Percentiles rank a stretch among this genome's conserved stretches.
These are phyloP conservation scores for Grigorovia transvaalensis DNA, from an alignment of 805 yeast species.

Conservation along the genomic window DNA sequence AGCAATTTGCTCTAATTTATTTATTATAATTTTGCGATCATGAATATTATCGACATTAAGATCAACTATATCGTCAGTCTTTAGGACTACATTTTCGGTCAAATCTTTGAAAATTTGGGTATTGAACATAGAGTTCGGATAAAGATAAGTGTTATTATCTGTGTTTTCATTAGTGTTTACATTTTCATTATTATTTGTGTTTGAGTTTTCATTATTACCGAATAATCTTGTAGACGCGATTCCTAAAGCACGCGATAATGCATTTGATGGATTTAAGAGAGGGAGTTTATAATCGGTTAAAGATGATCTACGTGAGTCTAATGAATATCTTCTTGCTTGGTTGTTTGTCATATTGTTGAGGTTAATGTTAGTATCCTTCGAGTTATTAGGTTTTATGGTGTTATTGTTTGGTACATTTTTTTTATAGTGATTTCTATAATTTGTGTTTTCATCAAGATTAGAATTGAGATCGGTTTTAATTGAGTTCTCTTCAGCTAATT, in stretches of 20 bases:
- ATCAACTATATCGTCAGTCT: slow-evolving; percentile 19
- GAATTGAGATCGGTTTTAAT: background rate
- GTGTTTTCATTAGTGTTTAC: slow-evolving; percentile 14
- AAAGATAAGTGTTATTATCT: slow-evolving; percentile 12
- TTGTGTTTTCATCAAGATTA: background rate
- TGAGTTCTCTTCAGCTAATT: background rate
- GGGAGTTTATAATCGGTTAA: slow-evolving; percentile 34
- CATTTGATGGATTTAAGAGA: slow-evolving; percentile 66
- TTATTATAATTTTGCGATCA: slow-evolving; percentile 26
- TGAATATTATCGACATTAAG: slow-evolving; percentile 8
- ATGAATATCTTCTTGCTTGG: slow-evolving; percentile 45
- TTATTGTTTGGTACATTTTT: background rate
- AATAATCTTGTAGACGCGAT: slow-evolving; percentile 81
- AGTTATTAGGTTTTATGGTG: background rate
- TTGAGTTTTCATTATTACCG: slow-evolving; percentile 33
- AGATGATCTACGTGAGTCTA: slow-evolving; percentile 53
- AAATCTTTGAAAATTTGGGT: slow-evolving; percentile 23
- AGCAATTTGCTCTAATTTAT: slow-evolving; percentile 59
- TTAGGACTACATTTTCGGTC: slow-evolving; percentile 24
- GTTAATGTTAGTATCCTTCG: background rate
- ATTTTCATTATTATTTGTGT: slow-evolving; percentile 1
- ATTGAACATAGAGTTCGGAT: slow-evolving; percentile 13
- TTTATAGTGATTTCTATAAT: background rate
- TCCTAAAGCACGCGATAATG: slow-evolving; percentile 77
- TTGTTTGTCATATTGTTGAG: background rate